Evolutionary conservation across 305 asterid species (phyloP).

Genomic region (Solanum hybrid): DNA sequence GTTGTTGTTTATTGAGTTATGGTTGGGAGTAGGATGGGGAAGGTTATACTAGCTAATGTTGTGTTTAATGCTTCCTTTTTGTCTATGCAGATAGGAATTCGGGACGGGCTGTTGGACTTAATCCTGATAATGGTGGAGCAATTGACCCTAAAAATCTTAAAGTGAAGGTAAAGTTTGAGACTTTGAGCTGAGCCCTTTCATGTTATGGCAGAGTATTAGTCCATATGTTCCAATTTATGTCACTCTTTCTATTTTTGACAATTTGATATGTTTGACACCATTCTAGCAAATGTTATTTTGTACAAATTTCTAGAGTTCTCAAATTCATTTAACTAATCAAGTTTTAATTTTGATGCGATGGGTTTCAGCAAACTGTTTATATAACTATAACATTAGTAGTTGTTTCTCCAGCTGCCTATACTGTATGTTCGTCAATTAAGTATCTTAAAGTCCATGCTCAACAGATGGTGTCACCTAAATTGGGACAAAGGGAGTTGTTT

Average conservation of each 20-base stretch:
- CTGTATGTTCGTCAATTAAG: not conserved
- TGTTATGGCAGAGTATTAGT: not conserved
- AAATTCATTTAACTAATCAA: not conserved
- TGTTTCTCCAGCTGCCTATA: not conserved
- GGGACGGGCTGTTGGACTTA: constrained; percentile 42
- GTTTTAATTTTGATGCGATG: not conserved
- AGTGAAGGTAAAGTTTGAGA: constrained; percentile 46
- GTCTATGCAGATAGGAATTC: constrained; percentile 44
- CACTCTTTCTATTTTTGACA: not conserved
- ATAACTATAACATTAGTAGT: not conserved
- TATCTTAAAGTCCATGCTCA: not conserved
- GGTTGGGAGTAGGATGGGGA: not conserved
- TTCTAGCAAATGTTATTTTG: not conserved
- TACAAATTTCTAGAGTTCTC: not conserved
- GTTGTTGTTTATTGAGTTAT: not conserved
- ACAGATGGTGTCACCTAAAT: not conserved
- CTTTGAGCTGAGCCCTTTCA: not conserved
- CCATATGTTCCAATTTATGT: not conserved
- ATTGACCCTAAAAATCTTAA: constrained; percentile 64
- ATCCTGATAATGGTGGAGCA: constrained; percentile 48
- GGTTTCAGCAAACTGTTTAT: not conserved
- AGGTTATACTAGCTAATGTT: constrained; percentile 1
- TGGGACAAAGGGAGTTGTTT: not conserved
- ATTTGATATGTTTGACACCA: not conserved
- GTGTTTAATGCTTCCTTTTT: not conserved